These are phyloP conservation scores for Nicotiana otophora DNA, from an alignment of 257 asterid genomes.

Conservation along the genomic window DNA sequence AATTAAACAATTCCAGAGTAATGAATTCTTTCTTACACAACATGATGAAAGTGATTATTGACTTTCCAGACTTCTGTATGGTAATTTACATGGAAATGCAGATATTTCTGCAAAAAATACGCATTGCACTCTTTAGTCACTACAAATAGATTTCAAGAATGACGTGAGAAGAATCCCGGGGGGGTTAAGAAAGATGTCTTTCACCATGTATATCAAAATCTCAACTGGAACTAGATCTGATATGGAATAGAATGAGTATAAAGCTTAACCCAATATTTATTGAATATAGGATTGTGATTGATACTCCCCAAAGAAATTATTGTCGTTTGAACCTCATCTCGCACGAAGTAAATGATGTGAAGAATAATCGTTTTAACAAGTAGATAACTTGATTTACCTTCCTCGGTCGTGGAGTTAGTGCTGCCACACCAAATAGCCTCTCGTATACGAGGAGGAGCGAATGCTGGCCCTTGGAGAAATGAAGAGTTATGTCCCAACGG, in stretches of 20 bases:
- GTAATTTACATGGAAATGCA: no score
- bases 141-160: no score
- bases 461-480: conserved; percentile 98
- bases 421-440: conserved; percentile 99
- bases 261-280: not conserved
- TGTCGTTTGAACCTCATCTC: not conserved
- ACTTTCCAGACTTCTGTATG: no score
- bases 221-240: not conserved
- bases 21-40: no score
- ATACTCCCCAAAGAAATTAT: not conserved
- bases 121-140: no score
- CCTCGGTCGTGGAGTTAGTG: conserved; percentile 95
- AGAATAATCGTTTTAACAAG: not conserved
- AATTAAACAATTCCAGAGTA: no score
- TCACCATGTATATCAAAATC: not conserved
- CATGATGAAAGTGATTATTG: no score
- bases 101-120: no score
- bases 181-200: not conserved
- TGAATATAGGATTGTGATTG: not conserved
- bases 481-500: conserved; percentile 98
- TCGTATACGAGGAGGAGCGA: conserved; percentile 99
- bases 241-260: not conserved
- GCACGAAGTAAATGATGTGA: not conserved
- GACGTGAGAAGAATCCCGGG: no score
- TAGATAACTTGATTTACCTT: conserved; percentile 40